A percentile compares a stretch with the other conserved stretches of the same genome.
Evolutionary conservation across 176 grass and related monocot genomes (phyloP).

Genomic region (Areca catechu): DNA sequence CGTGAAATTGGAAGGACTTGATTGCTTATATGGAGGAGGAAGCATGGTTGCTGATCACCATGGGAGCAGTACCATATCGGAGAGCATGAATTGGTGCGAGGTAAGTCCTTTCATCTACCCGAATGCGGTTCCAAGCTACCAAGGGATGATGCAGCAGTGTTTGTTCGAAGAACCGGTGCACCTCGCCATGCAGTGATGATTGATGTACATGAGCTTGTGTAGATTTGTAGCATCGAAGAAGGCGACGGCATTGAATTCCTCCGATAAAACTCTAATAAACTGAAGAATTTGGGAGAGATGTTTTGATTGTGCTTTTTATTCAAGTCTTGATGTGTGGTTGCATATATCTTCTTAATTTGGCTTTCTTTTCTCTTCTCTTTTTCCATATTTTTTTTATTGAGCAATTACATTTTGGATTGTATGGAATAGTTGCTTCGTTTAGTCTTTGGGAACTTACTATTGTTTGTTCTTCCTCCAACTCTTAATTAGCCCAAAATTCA

Average conservation of each 20-base stretch:
- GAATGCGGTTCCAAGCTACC: conserved; percentile 16
- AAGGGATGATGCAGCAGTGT: conserved; percentile 24
- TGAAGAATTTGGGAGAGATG: neutral
- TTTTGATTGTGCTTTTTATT: too few relatives aligned
- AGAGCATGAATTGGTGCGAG: conserved; percentile 26
- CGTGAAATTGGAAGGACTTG: conserved; percentile 25
- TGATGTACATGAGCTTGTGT: conserved; percentile 6
- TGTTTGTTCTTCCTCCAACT: conserved; percentile 7
- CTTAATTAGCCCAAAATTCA: neutral
- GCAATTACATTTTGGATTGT: too few relatives aligned
- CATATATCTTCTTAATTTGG: too few relatives aligned
- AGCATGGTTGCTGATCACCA: neutral
- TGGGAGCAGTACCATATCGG: too few relatives aligned
- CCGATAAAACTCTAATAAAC: conserved; percentile 6
- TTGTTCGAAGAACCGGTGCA: conserved; percentile 15
- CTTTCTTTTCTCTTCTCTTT: too few relatives aligned
- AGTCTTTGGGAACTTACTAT: conserved; percentile 12
- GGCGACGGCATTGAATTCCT: conserved; percentile 16
- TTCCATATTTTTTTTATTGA: too few relatives aligned
- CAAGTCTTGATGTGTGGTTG: too few relatives aligned
- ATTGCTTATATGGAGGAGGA: conserved; percentile 10
- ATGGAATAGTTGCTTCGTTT: too few relatives aligned
- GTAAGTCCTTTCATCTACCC: conserved; percentile 21
- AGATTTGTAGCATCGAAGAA: conserved; percentile 15
- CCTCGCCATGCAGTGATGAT: conserved; percentile 15